Evolutionary conservation across 768 basidiomycete species (phyloP).

Genomic region (Termitomyces bulborhizus): DNA sequence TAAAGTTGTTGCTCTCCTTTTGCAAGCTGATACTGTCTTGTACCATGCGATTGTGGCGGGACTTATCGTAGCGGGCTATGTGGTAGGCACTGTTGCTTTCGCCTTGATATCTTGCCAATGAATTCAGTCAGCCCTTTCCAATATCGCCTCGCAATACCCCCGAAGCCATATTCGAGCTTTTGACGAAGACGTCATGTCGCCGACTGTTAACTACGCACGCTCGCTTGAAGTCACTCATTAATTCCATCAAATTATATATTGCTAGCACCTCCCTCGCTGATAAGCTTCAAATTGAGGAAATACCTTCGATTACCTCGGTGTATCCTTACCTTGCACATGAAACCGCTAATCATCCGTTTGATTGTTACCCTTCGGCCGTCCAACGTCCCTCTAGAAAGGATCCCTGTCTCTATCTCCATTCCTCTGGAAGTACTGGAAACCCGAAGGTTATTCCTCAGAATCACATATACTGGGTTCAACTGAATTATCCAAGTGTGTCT

Average conservation of each 20-base stretch:
- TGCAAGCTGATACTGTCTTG: constrained; percentile 26
- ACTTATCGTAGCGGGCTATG: constrained; percentile 27
- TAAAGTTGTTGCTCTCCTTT: constrained; percentile 30
- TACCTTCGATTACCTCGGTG: constrained; percentile 11
- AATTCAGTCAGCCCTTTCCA: constrained; percentile 26
- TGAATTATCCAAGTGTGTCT: constrained; percentile 18
- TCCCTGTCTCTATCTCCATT: constrained; percentile 26
- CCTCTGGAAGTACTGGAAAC: constrained; percentile 33
- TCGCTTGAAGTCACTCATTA: constrained; percentile 23
- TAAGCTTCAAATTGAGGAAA: constrained; percentile 23
- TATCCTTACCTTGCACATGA: constrained; percentile 16
- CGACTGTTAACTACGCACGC: constrained; percentile 29
- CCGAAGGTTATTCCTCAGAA: constrained; percentile 32
- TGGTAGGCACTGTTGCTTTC: constrained; percentile 17
- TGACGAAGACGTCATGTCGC: constrained; percentile 31
- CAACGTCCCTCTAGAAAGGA: constrained; percentile 8
- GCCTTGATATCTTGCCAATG: not conserved
- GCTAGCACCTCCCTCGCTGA: constrained; percentile 13
- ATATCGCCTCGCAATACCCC: constrained; percentile 34
- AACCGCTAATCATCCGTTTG: constrained; percentile 7
- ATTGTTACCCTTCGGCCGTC: constrained; percentile 4
- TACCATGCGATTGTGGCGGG: constrained; percentile 38
- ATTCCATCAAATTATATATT: constrained; percentile 20
- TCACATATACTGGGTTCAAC: constrained; percentile 15
- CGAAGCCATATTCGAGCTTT: constrained; percentile 26